Conservation (phyloP, 306 rosid species). For the Medicago truncatula region DNA sequence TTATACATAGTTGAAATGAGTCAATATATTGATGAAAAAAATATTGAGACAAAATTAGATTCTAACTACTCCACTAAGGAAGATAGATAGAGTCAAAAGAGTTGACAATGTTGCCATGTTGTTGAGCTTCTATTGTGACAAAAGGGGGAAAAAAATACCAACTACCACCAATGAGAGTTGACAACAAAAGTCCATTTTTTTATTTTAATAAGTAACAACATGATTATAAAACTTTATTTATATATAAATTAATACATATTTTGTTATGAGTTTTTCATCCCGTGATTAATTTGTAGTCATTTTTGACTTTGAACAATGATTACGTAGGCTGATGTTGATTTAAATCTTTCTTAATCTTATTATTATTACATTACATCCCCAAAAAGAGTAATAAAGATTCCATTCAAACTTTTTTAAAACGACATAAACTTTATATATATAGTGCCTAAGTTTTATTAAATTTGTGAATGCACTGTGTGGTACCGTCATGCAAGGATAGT, state of each 20-base stretch:
- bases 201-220: constrained; percentile 20
- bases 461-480: neutral
- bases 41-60: constrained; percentile 49
- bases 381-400: constrained; percentile 5
- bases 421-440: neutral
- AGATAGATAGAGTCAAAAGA: constrained; percentile 42
- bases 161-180: constrained; percentile 55
- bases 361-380: no score
- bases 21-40: constrained; percentile 20
- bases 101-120: constrained; percentile 62
- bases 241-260: constrained; percentile 16
- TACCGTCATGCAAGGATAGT: neutral
- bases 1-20: constrained; percentile 17
- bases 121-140: constrained; percentile 67
- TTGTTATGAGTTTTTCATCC: neutral
- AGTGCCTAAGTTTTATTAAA: neutral
- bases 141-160: constrained; percentile 55
- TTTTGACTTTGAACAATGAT: constrained; percentile 29
- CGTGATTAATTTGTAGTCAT: constrained; percentile 43
- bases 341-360: constrained; percentile 11
- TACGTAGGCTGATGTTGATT: constrained; percentile 30
- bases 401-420: neutral
- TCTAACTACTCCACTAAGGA: constrained; percentile 54
- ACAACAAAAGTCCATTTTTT: constrained; percentile 34
- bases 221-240: constrained; percentile 3